A percentile compares a stretch with the other conserved stretches of the same genome.
Evolutionary conservation across 352 stramenopile genomes (phyloP).

Genomic region (Pythium inflatum): DNA sequence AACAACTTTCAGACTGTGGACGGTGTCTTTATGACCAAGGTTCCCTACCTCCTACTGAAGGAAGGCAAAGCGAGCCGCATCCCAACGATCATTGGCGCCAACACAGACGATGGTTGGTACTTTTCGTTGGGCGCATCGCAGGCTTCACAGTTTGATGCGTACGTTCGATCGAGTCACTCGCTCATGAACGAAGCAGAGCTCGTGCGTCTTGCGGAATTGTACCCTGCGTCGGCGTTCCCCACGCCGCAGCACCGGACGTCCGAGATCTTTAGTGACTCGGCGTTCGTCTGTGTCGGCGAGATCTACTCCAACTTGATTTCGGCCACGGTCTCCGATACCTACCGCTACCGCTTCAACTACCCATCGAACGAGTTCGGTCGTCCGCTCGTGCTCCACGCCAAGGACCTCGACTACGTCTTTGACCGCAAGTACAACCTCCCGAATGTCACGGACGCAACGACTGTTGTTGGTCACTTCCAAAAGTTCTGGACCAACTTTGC

Average conservation of each 20-base stretch:
- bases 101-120: conserved; percentile 22
- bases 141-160: conserved; percentile 5
- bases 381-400: conserved; percentile 14
- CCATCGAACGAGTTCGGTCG: not conserved
- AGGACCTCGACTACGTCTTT: conserved; percentile 23
- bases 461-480: conserved; percentile 14
- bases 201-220: not conserved
- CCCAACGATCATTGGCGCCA: conserved; percentile 23
- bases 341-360: conserved; percentile 28
- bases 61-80: conserved; percentile 19
- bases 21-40: too few relatives aligned
- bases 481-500: conserved; percentile 30
- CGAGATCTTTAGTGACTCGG: conserved; percentile 2
- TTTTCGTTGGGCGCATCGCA: not conserved
- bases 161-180: not conserved
- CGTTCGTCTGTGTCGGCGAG: conserved; percentile 12
- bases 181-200: not conserved
- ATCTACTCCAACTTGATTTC: not conserved
- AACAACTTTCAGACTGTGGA: too few relatives aligned
- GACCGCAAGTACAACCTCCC: conserved; percentile 4
- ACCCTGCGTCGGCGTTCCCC: conserved; percentile 4
- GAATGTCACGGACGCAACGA: not conserved
- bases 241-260: conserved; percentile 7
- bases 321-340: not conserved
- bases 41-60: too few relatives aligned